These are phyloP conservation scores for Rugosomyces carneus DNA, from an alignment of 1,284 basidiomycete species.

Conservation along the genomic window DNA sequence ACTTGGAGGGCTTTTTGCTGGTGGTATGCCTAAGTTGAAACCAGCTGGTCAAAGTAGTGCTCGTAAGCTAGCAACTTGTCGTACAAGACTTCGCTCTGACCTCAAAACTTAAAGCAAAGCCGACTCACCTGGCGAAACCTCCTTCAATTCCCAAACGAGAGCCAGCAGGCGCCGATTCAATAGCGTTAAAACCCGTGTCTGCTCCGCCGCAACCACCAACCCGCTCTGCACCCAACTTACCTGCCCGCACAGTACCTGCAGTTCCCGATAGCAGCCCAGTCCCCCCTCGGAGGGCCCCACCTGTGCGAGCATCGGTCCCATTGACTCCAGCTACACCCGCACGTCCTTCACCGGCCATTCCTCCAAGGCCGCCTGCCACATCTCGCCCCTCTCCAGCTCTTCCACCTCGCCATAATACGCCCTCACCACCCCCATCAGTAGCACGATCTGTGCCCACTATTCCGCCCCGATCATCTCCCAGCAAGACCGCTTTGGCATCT, in stretches of 20 bases:
- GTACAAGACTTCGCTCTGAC: neutral
- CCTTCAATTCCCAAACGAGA: slow-evolving; percentile 59
- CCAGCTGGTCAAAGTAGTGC: slow-evolving; percentile 57
- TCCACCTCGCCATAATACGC: slow-evolving; percentile 31
- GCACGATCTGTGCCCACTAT: slow-evolving; percentile 28
- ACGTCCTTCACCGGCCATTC: slow-evolving; percentile 22
- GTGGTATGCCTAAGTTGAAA: slow-evolving; percentile 87
- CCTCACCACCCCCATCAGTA: slow-evolving; percentile 22
- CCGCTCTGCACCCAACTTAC: slow-evolving; percentile 27
- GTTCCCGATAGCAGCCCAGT: slow-evolving; percentile 23
- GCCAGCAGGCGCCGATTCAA: slow-evolving; percentile 16
- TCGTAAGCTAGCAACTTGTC: slow-evolving; percentile 33
- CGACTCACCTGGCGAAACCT: slow-evolving; percentile 56
- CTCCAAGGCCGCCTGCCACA: slow-evolving; percentile 18
- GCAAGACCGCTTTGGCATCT: slow-evolving; percentile 7
- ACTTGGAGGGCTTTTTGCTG: slow-evolving; percentile 81
- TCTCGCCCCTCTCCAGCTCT: slow-evolving; percentile 24
- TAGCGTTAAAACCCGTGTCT: slow-evolving; percentile 18
- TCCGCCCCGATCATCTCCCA: slow-evolving; percentile 23
- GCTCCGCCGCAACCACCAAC: slow-evolving; percentile 20
- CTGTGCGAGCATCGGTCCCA: slow-evolving; percentile 27
- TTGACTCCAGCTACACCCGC: slow-evolving; percentile 26
- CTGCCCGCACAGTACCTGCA: slow-evolving; percentile 23
- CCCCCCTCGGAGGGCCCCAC: slow-evolving; percentile 33
- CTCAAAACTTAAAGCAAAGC: too few species aligned